Evolutionary conservation across 2,329 filamentous ascomycete genomes (phyloP).

Genomic region (Ophioceras dolichostomum): DNA sequence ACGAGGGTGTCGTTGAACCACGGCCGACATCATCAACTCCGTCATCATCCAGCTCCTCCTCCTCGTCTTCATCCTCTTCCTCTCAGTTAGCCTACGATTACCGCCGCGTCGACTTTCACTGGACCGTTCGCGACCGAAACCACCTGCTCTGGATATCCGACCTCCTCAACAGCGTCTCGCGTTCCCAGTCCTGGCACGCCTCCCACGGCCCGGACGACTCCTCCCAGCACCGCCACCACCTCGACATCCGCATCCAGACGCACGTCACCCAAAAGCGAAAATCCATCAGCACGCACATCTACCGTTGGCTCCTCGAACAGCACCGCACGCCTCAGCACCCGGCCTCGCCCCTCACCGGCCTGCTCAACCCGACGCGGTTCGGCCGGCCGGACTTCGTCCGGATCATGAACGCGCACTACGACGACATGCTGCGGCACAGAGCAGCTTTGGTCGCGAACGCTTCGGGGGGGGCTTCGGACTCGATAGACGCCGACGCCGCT

Average conservation of each 20-base stretch:
- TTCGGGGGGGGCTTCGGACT: not conserved
- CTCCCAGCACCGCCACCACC: slow-evolving; percentile 15
- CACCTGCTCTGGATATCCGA: slow-evolving; percentile 45
- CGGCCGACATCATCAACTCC: not conserved
- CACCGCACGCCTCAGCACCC: slow-evolving; percentile 38
- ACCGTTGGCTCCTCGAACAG: slow-evolving; percentile 42
- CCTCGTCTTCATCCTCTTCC: not conserved
- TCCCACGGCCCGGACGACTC: slow-evolving; percentile 22
- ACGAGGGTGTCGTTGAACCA: too few relatives aligned
- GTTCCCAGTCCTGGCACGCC: slow-evolving; percentile 23
- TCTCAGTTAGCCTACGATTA: slow-evolving; percentile 22
- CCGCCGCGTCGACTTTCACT: slow-evolving; percentile 45
- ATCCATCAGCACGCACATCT: slow-evolving; percentile 39
- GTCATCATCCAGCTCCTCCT: not conserved
- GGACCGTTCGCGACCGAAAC: slow-evolving; percentile 46
- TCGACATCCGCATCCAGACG: slow-evolving; percentile 42
- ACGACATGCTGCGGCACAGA: slow-evolving; percentile 30
- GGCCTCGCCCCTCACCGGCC: slow-evolving; percentile 58
- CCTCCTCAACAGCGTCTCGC: slow-evolving; percentile 35
- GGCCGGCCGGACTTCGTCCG: slow-evolving; percentile 61
- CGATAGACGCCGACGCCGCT: slow-evolving; percentile 4
- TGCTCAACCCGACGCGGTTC: slow-evolving; percentile 74
- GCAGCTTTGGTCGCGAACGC: slow-evolving; percentile 2
- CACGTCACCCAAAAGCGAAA: slow-evolving; percentile 44
- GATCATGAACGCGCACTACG: slow-evolving; percentile 41